Base-by-base conservation (phyloP, 2,329 filamentous ascomycete genomes). In the Pyricularia grisea region DNA sequence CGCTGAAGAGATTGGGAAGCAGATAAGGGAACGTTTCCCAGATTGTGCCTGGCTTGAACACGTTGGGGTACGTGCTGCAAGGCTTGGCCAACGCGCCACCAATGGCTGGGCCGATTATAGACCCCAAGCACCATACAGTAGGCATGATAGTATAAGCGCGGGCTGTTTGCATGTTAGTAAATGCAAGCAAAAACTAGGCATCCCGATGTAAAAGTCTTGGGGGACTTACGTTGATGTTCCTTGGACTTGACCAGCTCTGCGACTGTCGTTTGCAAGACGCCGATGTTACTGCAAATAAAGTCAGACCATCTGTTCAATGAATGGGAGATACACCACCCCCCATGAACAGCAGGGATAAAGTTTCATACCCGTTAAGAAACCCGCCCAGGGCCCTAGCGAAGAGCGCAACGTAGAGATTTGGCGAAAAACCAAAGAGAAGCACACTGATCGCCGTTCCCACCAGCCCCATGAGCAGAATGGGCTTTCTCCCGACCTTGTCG, bases 71-170 rank as follows among this genome's bases (percentile, higher is more conserved):
- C 77, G 88, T 93, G 72, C 89, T 85, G 75, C 93, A 95, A 25
- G 95, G 95, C 74, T 93, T 88, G 67, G 95, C 94, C 67, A 99
- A 85, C 70, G 92, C 88, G 74, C 95, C 95, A 75, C 95, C 95
- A 76, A 98, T 91, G 77, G 92, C 91, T 66, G 94, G 94, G 42
- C 95, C 95, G 73, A 97, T 85, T 74, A 98, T 97, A 31, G 94
- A 97, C 74, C 95, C 95, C 76, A 99, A 85, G 77, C 94, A 97
- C 95, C 95, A 99, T 30, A 98, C 92, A 77, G 97, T 93, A 7
- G 95, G 95, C 93, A 99, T 97, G 73, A 98, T 94, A 14, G 94
- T 93, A 80, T 97, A 99, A 67, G 94, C 95, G 74, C 92, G 92
- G 73, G 94, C 91, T 93, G 71, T 23, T 23, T 23, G n/a, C 17